Evolutionary conservation across 176 grass and related monocot genomes (phyloP), one percentile per base, ranked within the genome.

Genomic region (Avena sativa): DNA sequence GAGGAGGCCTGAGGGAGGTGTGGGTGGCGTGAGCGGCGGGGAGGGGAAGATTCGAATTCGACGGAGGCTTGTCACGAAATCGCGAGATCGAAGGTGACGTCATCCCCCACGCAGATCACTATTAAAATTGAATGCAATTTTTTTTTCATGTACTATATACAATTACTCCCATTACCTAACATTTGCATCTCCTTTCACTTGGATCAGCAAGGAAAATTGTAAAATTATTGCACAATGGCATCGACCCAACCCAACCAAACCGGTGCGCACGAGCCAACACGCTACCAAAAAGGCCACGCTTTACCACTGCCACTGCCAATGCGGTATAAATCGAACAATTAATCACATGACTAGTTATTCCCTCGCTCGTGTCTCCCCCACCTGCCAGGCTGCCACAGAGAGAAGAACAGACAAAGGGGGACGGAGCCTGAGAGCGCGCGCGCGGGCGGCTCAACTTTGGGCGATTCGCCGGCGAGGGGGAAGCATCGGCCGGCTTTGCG

Each of bases 401-500:
- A 6, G 69, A 21, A 3, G 12, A 21, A 11, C 32, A 70, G 46
- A 23, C n/a, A 49, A 25, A 53, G 14, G 43, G 79, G 20, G 46
- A 20, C 9, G 46, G 15, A 48, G 6, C 1, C 34, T 1, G 52
- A 75, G 63, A 80, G 63, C 70, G 81, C 43, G 43, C 57, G 25
- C 82, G 82, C 57, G 82, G 82, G 13, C 79, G 60, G 61, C 61
- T 64, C 61, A 11, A 64, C 23, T 64, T 64, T 64, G 61, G 61
- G 21, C 64, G 74, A 49, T 36, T 63, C 88, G 67, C 57, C 57
- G 46, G 19, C 72, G 48, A 68, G 28, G 62, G 62, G 1, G 30
- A 36, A 34, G 46, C 9, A 1, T 1, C 55, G 49, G 3, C 48
- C 73, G 48, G 47, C 71, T 8, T 1, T 1, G 71, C 60, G 19